Percentiles rank a stretch among this genome's conserved stretches.
These are phyloP conservation scores for Suillus clintonianus DNA, from an alignment of 768 basidiomycete species.

Conservation along the genomic window DNA sequence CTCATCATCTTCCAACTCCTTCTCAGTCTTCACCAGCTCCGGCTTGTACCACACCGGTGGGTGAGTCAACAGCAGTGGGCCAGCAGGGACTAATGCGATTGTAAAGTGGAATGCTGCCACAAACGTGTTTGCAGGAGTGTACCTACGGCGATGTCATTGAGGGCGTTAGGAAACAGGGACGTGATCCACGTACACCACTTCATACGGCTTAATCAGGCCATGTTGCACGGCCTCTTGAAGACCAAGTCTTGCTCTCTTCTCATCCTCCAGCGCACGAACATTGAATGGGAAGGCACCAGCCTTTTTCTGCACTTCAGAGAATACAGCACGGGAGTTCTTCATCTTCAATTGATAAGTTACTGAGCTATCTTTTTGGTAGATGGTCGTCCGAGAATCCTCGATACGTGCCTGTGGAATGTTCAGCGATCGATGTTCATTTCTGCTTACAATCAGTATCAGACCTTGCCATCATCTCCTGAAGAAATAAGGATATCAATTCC, in stretches of 20 bases:
- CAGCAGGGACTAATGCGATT: constrained; percentile 87
- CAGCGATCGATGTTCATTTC: neutral
- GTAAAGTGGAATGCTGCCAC: constrained; percentile 98
- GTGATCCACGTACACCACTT: constrained; percentile 72
- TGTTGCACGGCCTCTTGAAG: constrained; percentile 96
- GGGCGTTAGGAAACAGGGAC: neutral
- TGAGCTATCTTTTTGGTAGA: constrained; percentile 86
- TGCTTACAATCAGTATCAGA: constrained; percentile 23
- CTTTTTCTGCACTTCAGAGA: constrained; percentile 97
- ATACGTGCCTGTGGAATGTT: constrained; percentile 69
- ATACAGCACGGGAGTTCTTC: constrained; percentile 95
- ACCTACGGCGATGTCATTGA: constrained; percentile 42
- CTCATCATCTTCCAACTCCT: constrained; percentile 86
- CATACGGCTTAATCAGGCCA: constrained; percentile 90
- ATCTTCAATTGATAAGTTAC: constrained; percentile 96
- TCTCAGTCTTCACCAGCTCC: constrained; percentile 87
- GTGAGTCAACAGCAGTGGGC: constrained; percentile 84
- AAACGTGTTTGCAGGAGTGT: constrained; percentile 78
- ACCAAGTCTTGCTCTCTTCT: constrained; percentile 94
- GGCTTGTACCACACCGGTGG: constrained; percentile 92
- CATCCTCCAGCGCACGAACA: constrained; percentile 90
- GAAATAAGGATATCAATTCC: constrained; percentile 92
- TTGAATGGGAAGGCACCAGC: constrained; percentile 99
- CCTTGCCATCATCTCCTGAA: constrained; percentile 90
- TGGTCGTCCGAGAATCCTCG: constrained; percentile 87